Evolutionary conservation across 805 yeast genomes (phyloP), one percentile per base, ranked within the genome.

Genomic region (Nakazawaea anatomiae): DNA sequence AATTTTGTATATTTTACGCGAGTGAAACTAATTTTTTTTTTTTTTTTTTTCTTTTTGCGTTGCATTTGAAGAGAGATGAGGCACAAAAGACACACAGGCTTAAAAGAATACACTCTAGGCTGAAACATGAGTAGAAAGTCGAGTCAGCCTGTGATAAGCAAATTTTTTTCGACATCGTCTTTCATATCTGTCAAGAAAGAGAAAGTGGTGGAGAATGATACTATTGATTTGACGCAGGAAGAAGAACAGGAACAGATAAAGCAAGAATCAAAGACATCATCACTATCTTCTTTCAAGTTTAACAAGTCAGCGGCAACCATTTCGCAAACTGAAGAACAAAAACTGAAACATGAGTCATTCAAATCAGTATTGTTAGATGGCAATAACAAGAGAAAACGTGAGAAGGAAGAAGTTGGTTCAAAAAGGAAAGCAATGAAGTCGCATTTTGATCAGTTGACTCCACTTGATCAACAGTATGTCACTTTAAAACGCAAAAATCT

Each of bases 401-500:
- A 10, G 10, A 36, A 36, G 9, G 48, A 38, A n/a, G 48, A 29
- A 36, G 27, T 42, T 14, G 42, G 52, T 52, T 27, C 34, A 29
- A 36, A 27, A 25, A 6, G 39, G 42, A 35, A 47, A 49, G 34
- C 55, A 53, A 31, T 14, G 18, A 43, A 46, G 44, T 39, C 53
- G 14, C 30, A 38, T 18, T 46, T 50, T 32, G 53, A 50, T 31
- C 50, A 40, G 51, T 66, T 84, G 44, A 87, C 96, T 0, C 97
- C 97, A 0, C 66, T 91, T 38, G 97, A 90, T 57, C 77, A 76
- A 54, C 97, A 91, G 65, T 82, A 83, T 53, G 69, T 82, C 31
- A 84, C 82, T 3, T 68, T 94, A 47, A 90, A 90, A 60, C 57
- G 65, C 5, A 59, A 66, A 1, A 69, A 92, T 61, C 61, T 61